Percentiles rank a stretch among this genome's conserved stretches.
These are phyloP conservation scores for Galeopsis tetrahit DNA, from an alignment of 257 asterid species.

Conservation along the genomic window DNA sequence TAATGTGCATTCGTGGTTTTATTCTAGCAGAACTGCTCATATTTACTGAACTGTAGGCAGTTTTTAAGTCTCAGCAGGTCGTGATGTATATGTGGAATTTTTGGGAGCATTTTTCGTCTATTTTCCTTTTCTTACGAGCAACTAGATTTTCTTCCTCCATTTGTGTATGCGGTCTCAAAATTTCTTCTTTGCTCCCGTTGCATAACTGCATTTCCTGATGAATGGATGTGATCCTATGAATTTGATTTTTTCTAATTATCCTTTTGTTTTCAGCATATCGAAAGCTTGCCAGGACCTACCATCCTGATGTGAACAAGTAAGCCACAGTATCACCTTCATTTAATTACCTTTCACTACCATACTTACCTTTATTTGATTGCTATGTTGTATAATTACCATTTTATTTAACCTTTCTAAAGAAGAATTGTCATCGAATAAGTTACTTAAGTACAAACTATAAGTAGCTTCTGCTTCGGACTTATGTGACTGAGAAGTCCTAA, in stretches of 20 bases:
- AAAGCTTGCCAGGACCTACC: conserved; percentile 92
- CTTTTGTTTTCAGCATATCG: conserved; percentile 78
- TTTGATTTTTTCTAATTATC: not conserved
- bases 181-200: not conserved
- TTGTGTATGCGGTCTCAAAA: conserved; percentile 3
- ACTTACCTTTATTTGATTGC: conserved; percentile 3
- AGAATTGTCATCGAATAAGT: conserved; percentile 1
- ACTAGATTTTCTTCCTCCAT: not conserved
- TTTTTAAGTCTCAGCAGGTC: not conserved
- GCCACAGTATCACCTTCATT: conserved; percentile 32
- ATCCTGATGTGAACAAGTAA: conserved; percentile 98
- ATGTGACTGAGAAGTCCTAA: not conserved
- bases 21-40: conserved; percentile 14
- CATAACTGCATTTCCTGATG: conserved; percentile 9
- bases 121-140: conserved; percentile 19
- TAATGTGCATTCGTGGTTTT: conserved; percentile 12
- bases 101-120: not conserved
- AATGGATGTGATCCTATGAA: conserved; percentile 16
- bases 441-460: not conserved
- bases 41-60: not conserved
- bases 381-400: conserved; percentile 18
- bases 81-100: conserved; percentile 16
- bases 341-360: conserved; percentile 24
- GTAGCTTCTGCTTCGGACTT: conserved; percentile 15
- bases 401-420: not conserved